Base-by-base conservation (phyloP, 106 monocot species). In the Xerophyta viscosa region DNA sequence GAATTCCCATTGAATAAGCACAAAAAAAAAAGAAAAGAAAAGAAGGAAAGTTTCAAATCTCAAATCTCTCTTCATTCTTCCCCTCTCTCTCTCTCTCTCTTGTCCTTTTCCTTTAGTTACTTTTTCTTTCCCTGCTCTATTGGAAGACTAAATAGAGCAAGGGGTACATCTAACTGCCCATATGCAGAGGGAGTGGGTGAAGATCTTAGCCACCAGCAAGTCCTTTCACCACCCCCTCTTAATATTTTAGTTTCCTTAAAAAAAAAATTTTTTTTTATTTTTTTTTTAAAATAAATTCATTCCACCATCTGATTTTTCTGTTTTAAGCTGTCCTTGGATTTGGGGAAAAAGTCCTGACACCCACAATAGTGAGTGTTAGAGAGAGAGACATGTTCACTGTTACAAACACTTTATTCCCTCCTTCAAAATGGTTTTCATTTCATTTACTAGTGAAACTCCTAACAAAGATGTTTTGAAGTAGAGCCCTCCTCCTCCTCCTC, bases 341-440 rank as follows among this genome's bases (percentile, higher is more conserved):
- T 64, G 70, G 58, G 49, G 39, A 10, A 39, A 39, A 39, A 8
- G 39, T 10, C 33, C 39, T 39, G 39, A 39, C 39, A 39, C 39
- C 6, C n/a, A 15, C 3, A 3, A 15, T 39, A 39, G n/a, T 54
- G 3, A 10, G 13, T 8, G 42, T 25, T 15, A 37, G 58, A 58
- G 15, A 37, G 52, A 63, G 54, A 61, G 61, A 60, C 42, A 60
- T 41, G 48, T 47, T 56, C 55, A 71, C 71, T 44, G 41, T n/a
- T 42, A 23, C 46, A 50, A 50, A 52, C 70, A 33, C 71, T 87
- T 80, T 72, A 69, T 66, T 76, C 72, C 61, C 73, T 71, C 66
- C 80, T 60, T 66, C 72, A 57, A 66, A 46, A 64, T 42, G n/a
- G 63, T 25, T 62, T 74, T 69, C 62, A 69, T 33, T 45, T 41